Evolutionary conservation across 371 early-diverging fungal species (phyloP), one percentile per base, ranked within the genome.

Genomic region (Choanephora cucurbitarum): DNA sequence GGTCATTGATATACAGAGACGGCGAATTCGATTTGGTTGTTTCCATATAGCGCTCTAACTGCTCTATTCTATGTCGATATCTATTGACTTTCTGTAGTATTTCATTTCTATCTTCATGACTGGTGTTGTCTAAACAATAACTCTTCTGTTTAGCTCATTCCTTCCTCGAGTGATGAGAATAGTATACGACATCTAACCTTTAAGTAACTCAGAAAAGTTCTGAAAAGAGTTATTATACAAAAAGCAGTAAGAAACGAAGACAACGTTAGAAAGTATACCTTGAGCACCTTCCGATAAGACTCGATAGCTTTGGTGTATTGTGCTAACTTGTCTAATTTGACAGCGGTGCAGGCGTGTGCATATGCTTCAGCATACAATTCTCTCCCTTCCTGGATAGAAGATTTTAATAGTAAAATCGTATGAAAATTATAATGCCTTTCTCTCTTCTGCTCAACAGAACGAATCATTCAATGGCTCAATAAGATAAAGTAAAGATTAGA

Each of bases 291-390:
- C 46, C 64, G 62, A 46, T 84, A 84, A 10, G 71, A 68, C 7
- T 75, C 52, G 17, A 63, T 60, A 8, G 85, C 85, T 43, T 77
- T 65, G 24, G 58, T 65, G 52, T 70, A 77, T 47, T 68, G 69
- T 3, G 81, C 82, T 34, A 58, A 59, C 1, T 53, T 52, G 62
- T 84, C 85, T 42, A 70, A 64, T 48, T 73, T 66, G 49, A 84
- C 79, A 44, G 85, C 85, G 14, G 70, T 63, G 15, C 74, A 64
- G 9, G 85, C 83, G 11, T 65, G 51, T 1, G 52, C 52, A 49
- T 78, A 84, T 8, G 84, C 80, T 45, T 75, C 77, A 11, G 61
- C 34, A 51, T 84, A 84, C 14, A 80, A 56, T 11, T 50, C 52
- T 43, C 52, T 28, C 14, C 34, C 46, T 17, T 58, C 39, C 34